Percentiles rank a stretch among this genome's conserved stretches.
These are phyloP conservation scores for Ustilago hordei DNA, from an alignment of 1,284 basidiomycete genomes.

Conservation along the genomic window DNA sequence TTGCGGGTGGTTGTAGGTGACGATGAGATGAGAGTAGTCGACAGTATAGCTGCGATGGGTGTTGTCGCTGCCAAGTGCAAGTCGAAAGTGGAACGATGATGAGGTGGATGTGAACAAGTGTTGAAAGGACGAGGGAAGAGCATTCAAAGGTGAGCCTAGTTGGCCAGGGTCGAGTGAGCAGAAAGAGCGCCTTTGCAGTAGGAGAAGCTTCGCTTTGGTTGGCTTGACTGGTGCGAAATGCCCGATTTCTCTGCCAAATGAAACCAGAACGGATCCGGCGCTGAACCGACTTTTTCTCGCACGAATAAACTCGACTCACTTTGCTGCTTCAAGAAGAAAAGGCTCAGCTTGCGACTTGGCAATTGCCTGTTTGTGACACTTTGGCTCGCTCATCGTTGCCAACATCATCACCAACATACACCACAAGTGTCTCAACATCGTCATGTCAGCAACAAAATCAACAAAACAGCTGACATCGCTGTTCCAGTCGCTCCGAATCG, in stretches of 20 bases:
- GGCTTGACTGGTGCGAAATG: conserved; percentile 29
- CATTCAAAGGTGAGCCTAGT: neutral
- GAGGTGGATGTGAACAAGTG: neutral
- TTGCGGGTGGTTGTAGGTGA: neutral
- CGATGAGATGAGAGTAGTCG: neutral
- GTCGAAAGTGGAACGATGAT: neutral
- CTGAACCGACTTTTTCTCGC: conserved; percentile 10
- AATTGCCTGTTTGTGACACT: neutral
- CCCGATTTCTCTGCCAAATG: conserved; percentile 21
- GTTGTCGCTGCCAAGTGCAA: neutral
- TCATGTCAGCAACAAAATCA: conserved; percentile 29
- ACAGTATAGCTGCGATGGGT: neutral
- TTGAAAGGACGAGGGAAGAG: no score
- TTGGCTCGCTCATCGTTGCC: neutral
- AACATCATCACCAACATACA: neutral
- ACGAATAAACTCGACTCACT: conserved; percentile 9
- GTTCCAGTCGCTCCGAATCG: conserved; percentile 39
- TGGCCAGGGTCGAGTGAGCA: conserved; percentile 9
- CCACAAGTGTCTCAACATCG: neutral
- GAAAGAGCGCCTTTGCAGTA: conserved; percentile 1
- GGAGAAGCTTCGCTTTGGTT: neutral
- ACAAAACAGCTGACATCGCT: conserved; percentile 35
- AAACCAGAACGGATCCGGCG: conserved; percentile 25
- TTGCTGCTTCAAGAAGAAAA: conserved; percentile 1
- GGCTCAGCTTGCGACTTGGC: neutral